phyloP scores from a whole-genome alignment of 768 basidiomycete genomes.

The Serendipita sp. region DNA sequence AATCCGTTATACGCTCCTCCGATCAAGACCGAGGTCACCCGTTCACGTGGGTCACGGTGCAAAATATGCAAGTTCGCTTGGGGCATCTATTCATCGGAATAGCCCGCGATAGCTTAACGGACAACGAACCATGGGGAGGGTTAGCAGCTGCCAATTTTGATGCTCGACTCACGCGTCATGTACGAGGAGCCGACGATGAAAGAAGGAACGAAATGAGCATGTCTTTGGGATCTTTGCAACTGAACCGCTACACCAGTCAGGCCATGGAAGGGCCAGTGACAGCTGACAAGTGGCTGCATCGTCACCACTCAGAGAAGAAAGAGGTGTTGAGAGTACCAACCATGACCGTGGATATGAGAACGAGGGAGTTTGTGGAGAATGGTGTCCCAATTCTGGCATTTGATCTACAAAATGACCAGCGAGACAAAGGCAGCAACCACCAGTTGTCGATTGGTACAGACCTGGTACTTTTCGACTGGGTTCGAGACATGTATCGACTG shows the following conservation, averaged over 20 bases:
- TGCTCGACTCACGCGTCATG: not conserved
- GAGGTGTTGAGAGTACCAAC: not conserved
- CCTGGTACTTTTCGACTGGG: slow-evolving; percentile 2
- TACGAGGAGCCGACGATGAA: not conserved
- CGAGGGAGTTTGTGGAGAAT: not conserved
- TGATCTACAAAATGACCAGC: not conserved
- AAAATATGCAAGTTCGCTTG: slow-evolving; percentile 59
- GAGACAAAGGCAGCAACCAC: not conserved
- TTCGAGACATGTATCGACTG: not conserved
- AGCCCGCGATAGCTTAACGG: slow-evolving; percentile 67
- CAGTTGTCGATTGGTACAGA: slow-evolving; percentile 6
- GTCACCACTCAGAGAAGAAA: not conserved
- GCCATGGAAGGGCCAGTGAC: not conserved
- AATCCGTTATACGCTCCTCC: slow-evolving; percentile 67
- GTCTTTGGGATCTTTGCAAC: not conserved
- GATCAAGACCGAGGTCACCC: slow-evolving; percentile 44
- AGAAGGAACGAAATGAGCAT: not conserved
- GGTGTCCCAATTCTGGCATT: not conserved
- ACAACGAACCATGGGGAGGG: slow-evolving; percentile 29
- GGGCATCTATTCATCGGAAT: slow-evolving; percentile 49
- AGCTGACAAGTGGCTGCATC: not conserved
- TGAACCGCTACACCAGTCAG: not conserved
- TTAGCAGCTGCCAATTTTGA: not conserved
- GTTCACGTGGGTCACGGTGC: slow-evolving; percentile 45
- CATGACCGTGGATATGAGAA: slow-evolving; percentile 1